A percentile compares a stretch with the other conserved stretches of the same genome.
Evolutionary conservation across 1,139 yeast species (phyloP).

Genomic region (Magnusiomyces fungicola): DNA sequence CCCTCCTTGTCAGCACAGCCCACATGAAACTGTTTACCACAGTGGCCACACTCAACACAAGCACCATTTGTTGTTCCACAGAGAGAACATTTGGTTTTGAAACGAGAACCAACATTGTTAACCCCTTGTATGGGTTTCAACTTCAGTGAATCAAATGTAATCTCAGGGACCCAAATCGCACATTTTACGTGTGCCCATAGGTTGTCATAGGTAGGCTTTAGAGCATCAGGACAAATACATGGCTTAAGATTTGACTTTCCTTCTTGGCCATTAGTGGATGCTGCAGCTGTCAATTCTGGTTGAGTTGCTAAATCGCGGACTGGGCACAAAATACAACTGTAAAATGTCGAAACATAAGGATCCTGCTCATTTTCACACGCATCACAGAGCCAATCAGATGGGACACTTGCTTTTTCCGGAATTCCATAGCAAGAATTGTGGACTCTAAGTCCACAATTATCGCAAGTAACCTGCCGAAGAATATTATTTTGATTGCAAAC

Average conservation of each 20-base stretch:
- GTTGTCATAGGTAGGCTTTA: constrained; percentile 63
- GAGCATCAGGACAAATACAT: constrained; percentile 49
- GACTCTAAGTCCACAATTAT: constrained; percentile 61
- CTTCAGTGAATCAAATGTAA: constrained; percentile 35
- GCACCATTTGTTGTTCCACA: constrained; percentile 41
- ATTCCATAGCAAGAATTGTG: constrained; percentile 70
- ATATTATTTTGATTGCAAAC: constrained; percentile 47
- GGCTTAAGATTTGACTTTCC: constrained; percentile 37
- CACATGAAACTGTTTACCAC: constrained; percentile 44
- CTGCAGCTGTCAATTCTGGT: background rate
- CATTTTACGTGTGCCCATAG: constrained; percentile 81
- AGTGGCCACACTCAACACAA: constrained; percentile 38
- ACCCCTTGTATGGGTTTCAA: constrained; percentile 42
- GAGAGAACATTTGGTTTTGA: constrained; percentile 32
- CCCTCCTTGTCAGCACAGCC: constrained; percentile 51
- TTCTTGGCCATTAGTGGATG: constrained; percentile 11
- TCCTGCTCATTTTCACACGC: constrained; percentile 65
- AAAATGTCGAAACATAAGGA: constrained; percentile 50
- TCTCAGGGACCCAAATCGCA: constrained; percentile 47
- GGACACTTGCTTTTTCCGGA: constrained; percentile 3
- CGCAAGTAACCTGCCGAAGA: constrained; percentile 45
- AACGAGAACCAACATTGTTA: constrained; percentile 23
- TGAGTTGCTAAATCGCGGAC: constrained; percentile 35
- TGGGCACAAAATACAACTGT: constrained; percentile 63
- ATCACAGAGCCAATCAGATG: constrained; percentile 65